These are phyloP conservation scores for Pythium vanterpoolii DNA, from an alignment of 352 stramenopile genomes.

Conservation along the genomic window DNA sequence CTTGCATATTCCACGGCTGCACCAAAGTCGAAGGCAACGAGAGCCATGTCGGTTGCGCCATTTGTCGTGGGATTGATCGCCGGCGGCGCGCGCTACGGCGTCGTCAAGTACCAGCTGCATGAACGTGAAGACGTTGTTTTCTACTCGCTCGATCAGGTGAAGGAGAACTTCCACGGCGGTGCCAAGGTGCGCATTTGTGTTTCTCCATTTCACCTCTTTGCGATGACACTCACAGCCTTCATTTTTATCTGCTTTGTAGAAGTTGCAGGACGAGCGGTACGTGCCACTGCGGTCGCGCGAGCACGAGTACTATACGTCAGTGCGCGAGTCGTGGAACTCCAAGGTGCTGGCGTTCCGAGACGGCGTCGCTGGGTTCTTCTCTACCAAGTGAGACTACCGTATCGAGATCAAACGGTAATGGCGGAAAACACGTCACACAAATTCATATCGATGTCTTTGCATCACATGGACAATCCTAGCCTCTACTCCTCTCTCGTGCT, in stretches of 20 bases:
- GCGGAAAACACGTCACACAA: background rate
- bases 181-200: slow-evolving; percentile 23
- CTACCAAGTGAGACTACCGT: slow-evolving; percentile 27
- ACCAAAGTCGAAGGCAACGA: background rate
- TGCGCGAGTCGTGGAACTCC: slow-evolving; percentile 69
- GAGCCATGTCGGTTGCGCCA: slow-evolving; percentile 60
- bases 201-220: background rate
- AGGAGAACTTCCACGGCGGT: slow-evolving; percentile 48
- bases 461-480: background rate
- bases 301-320: slow-evolving; percentile 80
- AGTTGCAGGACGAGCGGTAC: slow-evolving; percentile 45
- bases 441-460: background rate
- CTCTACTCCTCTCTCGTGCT: background rate
- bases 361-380: slow-evolving; percentile 50
- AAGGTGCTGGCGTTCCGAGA: slow-evolving; percentile 63
- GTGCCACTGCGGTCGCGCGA: slow-evolving; percentile 59
- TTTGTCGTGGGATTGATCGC: slow-evolving; percentile 65
- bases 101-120: slow-evolving; percentile 65
- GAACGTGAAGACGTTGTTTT: slow-evolving; percentile 68
- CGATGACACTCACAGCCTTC: background rate
- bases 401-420: background rate
- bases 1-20: background rate
- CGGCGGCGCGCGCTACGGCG: slow-evolving; percentile 60
- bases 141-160: slow-evolving; percentile 62
- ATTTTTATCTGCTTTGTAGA: background rate